A percentile compares a stretch with the other conserved stretches of the same genome.
phyloP scores from a whole-genome alignment of 2,329 filamentous ascomycete species.

The Neopestalotiopsis sp. region DNA sequence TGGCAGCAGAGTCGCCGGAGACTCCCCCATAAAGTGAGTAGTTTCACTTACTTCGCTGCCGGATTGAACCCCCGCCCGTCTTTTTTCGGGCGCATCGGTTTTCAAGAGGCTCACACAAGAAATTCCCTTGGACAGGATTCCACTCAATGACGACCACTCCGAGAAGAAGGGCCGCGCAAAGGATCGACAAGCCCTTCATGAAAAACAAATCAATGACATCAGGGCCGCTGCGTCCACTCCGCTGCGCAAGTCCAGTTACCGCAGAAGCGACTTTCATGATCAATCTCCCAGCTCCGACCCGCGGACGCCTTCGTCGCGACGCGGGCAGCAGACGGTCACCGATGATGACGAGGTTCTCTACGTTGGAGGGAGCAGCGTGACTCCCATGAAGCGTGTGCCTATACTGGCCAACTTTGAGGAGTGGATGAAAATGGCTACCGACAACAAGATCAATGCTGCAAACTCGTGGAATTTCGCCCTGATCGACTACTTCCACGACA shows the following conservation, averaged over 20 bases:
- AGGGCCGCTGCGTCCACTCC: slow-evolving; percentile 76
- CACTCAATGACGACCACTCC: slow-evolving; percentile 91
- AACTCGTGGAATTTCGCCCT: slow-evolving; percentile 99
- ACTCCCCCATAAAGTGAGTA: slow-evolving; percentile 60
- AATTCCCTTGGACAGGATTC: slow-evolving; percentile 65
- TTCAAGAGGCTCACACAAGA: slow-evolving; percentile 16
- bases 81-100: neutral
- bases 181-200: slow-evolving; percentile 85
- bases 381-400: slow-evolving; percentile 94
- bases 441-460: slow-evolving; percentile 97
- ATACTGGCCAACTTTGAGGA: slow-evolving; percentile 98
- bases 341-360: slow-evolving; percentile 66
- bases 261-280: slow-evolving; percentile 64
- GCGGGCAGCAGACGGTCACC: slow-evolving; percentile 33
- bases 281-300: slow-evolving; percentile 61
- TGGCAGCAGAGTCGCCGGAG: slow-evolving; percentile 48
- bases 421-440: slow-evolving; percentile 99
- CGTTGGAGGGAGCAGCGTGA: slow-evolving; percentile 78
- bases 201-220: slow-evolving; percentile 90
- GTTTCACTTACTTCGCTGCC: slow-evolving; percentile 20
- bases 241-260: slow-evolving; percentile 65
- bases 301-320: slow-evolving; percentile 54
- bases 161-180: slow-evolving; percentile 90
- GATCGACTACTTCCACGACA: slow-evolving; percentile 99
- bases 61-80: neutral